A percentile compares a stretch with the other conserved stretches of the same genome.
phyloP scores from a whole-genome alignment of 345 rosid genomes.

The Eucalyptus camaldulensis region DNA sequence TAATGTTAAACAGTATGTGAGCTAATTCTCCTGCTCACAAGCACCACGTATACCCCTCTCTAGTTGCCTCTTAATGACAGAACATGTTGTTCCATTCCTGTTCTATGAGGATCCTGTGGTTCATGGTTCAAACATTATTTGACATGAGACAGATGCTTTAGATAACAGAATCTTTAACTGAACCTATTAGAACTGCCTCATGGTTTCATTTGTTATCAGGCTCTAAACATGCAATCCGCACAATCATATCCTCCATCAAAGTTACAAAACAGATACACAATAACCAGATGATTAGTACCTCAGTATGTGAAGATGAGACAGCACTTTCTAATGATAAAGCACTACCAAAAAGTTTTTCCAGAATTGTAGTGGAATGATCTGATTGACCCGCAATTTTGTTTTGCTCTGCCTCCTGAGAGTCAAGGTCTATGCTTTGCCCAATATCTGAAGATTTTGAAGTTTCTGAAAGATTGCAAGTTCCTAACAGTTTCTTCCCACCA shows the following conservation, averaged over 20 bases:
- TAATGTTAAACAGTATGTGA: background rate
- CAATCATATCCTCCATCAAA: background rate
- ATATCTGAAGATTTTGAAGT: conserved; percentile 15
- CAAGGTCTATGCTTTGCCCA: conserved; percentile 22
- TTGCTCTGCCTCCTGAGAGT: conserved; percentile 12
- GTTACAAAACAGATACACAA: background rate
- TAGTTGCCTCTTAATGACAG: background rate
- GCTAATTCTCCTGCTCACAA: background rate
- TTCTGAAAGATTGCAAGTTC: conserved; percentile 26
- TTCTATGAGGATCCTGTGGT: background rate
- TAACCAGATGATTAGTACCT: background rate
- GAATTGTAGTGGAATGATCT: conserved; percentile 43
- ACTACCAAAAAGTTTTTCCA: conserved; percentile 67
- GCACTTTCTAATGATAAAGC: conserved; percentile 34
- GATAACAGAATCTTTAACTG: background rate
- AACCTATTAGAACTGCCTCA: background rate
- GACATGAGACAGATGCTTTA: background rate
- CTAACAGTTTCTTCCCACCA: conserved; percentile 7
- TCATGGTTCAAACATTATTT: background rate
- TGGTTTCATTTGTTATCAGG: background rate
- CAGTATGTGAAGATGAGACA: conserved; percentile 6
- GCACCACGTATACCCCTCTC: background rate
- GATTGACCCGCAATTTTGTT: conserved; percentile 24
- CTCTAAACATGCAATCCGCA: background rate
- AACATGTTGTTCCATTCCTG: background rate